phyloP scores from a whole-genome alignment of 352 stramenopile genomes.

The Phytophthora multivora region DNA sequence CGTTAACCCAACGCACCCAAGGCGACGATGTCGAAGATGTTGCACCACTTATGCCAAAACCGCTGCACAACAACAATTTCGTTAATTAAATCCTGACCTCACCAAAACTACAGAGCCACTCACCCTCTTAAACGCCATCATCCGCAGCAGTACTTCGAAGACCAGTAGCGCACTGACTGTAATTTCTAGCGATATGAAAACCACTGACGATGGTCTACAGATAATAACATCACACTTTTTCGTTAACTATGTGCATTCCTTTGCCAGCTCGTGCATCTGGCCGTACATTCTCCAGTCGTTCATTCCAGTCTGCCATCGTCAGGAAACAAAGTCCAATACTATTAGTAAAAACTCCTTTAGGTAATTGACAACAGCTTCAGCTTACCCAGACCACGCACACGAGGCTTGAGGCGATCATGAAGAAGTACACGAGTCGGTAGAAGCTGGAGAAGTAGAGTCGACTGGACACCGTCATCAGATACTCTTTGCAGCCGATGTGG shows the following conservation, averaged over 20 bases:
- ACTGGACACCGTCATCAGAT: slow-evolving; percentile 73
- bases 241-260: background rate
- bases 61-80: slow-evolving; percentile 34
- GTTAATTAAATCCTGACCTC: background rate
- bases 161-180: slow-evolving; percentile 73
- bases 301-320: slow-evolving; percentile 50
- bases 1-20: slow-evolving; percentile 40
- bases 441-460: slow-evolving; percentile 86
- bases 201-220: slow-evolving; percentile 62
- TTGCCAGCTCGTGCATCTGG: background rate
- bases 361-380: background rate
- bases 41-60: slow-evolving; percentile 87
- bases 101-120: slow-evolving; percentile 7
- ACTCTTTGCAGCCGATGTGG: slow-evolving; percentile 69
- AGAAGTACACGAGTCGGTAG: slow-evolving; percentile 80
- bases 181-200: slow-evolving; percentile 87
- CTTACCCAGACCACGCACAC: slow-evolving; percentile 77
- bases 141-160: slow-evolving; percentile 82
- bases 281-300: slow-evolving; percentile 81
- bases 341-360: background rate
- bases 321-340: background rate
- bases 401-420: slow-evolving; percentile 76
- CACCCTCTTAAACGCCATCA: slow-evolving; percentile 78
- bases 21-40: slow-evolving; percentile 84
- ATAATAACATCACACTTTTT: background rate